Conservation (phyloP, 306 rosid genomes). For the Vicia villosa region DNA sequence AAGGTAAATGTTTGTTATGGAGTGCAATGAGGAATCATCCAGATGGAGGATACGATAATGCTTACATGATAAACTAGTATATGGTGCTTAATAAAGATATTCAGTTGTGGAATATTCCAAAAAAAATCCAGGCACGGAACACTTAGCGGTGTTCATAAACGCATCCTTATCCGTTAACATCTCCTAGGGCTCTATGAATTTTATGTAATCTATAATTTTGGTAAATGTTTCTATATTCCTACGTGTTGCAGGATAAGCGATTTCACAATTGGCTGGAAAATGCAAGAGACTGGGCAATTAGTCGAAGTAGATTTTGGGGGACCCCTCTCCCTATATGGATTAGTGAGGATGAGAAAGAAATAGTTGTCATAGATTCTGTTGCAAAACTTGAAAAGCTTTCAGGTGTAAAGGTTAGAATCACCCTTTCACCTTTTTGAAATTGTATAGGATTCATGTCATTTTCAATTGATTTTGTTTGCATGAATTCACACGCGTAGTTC, state of each 20-base stretch:
- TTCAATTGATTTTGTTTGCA: conserved; percentile 7
- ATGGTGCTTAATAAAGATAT: neutral
- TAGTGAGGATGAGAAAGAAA: conserved; percentile 86
- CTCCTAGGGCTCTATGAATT: neutral
- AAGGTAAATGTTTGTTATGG: neutral
- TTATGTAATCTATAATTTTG: neutral
- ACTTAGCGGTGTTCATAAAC: neutral
- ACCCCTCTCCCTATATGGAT: conserved; percentile 97
- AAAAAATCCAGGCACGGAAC: conserved; percentile 13
- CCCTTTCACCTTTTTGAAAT: conserved; percentile 19
- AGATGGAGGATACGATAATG: neutral
- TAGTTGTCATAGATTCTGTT: conserved; percentile 77
- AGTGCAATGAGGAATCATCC: neutral
- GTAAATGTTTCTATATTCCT: conserved; percentile 31
- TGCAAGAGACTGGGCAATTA: conserved; percentile 99
- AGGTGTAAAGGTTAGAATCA: conserved; percentile 71
- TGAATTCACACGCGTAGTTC: conserved; percentile 21
- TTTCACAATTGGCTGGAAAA: conserved; percentile 99
- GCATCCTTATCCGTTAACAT: neutral
- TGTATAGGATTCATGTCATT: conserved; percentile 15
- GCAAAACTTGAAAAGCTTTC: conserved; percentile 85
- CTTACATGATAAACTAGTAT: neutral
- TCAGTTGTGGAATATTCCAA: neutral
- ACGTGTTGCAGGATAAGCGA: conserved; percentile 68
- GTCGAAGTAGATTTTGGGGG: conserved; percentile 99